Evolutionary conservation across 768 basidiomycete genomes (phyloP).

Genomic region (Calocera cornea): DNA sequence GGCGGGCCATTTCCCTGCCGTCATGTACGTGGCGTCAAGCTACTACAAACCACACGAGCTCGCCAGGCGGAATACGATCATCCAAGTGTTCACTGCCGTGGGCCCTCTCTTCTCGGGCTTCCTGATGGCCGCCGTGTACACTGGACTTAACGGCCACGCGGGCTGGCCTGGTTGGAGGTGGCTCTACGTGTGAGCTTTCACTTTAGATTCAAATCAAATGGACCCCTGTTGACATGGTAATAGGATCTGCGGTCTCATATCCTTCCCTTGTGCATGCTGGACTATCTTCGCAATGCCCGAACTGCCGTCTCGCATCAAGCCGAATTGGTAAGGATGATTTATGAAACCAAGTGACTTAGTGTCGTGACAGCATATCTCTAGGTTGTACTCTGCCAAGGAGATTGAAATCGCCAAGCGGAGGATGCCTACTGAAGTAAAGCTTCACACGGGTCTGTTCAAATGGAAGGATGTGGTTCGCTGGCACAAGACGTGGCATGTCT

Average conservation of each 20-base stretch:
- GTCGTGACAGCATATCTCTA: no score
- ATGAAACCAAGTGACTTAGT: no score
- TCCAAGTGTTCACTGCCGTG: slow-evolving; percentile 15
- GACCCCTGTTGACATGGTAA: background rate
- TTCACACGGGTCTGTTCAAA: slow-evolving; percentile 19
- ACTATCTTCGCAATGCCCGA: slow-evolving; percentile 18
- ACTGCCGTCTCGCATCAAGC: slow-evolving; percentile 15
- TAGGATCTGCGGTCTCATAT: slow-evolving; percentile 16
- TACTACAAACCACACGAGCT: slow-evolving; percentile 19
- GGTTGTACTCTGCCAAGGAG: slow-evolving; percentile 17
- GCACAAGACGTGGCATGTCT: slow-evolving; percentile 19
- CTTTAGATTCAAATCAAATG: background rate
- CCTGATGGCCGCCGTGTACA: slow-evolving; percentile 18
- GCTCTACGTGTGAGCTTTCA: slow-evolving; percentile 14
- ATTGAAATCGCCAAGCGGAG: slow-evolving; percentile 14
- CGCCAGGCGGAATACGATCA: slow-evolving; percentile 15
- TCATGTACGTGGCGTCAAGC: slow-evolving; percentile 17
- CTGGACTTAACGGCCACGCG: slow-evolving; percentile 11
- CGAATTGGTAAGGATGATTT: slow-evolving; percentile 14
- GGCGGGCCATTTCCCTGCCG: slow-evolving; percentile 18
- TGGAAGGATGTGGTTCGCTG: slow-evolving; percentile 18
- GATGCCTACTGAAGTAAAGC: slow-evolving; percentile 6
- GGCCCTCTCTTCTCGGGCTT: slow-evolving; percentile 18
- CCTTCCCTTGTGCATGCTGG: slow-evolving; percentile 17
- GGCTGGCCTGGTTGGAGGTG: slow-evolving; percentile 17